phyloP scores from a whole-genome alignment of 495 filamentous ascomycete species.

The Aspergillus homomorphus region DNA sequence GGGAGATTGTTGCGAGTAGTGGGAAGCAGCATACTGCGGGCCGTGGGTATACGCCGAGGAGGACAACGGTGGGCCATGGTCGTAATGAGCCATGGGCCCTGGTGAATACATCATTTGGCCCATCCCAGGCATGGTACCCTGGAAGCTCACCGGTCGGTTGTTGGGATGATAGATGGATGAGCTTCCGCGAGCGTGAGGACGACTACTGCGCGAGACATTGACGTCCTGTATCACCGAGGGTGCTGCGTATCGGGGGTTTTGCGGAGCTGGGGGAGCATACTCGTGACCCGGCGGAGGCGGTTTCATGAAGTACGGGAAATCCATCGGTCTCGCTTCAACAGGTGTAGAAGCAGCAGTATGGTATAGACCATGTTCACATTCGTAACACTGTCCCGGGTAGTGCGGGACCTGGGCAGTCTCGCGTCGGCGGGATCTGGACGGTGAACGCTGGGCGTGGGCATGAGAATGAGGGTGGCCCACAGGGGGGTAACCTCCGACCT shows the following conservation, averaged over 20 bases:
- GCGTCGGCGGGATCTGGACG: slow-evolving; percentile 36
- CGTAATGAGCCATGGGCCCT: slow-evolving; percentile 29
- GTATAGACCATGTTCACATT: slow-evolving; percentile 32
- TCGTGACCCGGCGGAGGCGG: slow-evolving; percentile 30
- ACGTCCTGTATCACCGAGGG: slow-evolving; percentile 27
- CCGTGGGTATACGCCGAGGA: slow-evolving; percentile 35
- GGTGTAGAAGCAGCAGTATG: slow-evolving; percentile 29
- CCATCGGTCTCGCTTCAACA: slow-evolving; percentile 31
- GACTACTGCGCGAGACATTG: slow-evolving; percentile 27
- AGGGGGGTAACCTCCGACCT: slow-evolving; percentile 34
- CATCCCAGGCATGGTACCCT: slow-evolving; percentile 37
- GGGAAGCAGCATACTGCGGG: slow-evolving; percentile 29
- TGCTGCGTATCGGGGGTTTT: slow-evolving; percentile 25
- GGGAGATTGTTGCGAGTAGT: slow-evolving; percentile 22
- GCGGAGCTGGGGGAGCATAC: slow-evolving; percentile 31
- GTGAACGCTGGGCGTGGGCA: slow-evolving; percentile 31
- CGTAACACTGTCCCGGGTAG: slow-evolving; percentile 31
- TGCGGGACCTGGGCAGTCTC: slow-evolving; percentile 32
- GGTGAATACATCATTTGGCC: slow-evolving; percentile 31
- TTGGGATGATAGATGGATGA: slow-evolving; percentile 25
- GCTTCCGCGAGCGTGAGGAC: slow-evolving; percentile 11
- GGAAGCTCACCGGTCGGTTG: slow-evolving; percentile 44
- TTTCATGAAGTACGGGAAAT: slow-evolving; percentile 29
- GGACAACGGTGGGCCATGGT: slow-evolving; percentile 38
- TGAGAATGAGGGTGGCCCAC: slow-evolving; percentile 28